A percentile compares a stretch with the other conserved stretches of the same genome.
Conservation (phyloP, 805 yeast species). For the Naumovozyma dairenensis region DNA sequence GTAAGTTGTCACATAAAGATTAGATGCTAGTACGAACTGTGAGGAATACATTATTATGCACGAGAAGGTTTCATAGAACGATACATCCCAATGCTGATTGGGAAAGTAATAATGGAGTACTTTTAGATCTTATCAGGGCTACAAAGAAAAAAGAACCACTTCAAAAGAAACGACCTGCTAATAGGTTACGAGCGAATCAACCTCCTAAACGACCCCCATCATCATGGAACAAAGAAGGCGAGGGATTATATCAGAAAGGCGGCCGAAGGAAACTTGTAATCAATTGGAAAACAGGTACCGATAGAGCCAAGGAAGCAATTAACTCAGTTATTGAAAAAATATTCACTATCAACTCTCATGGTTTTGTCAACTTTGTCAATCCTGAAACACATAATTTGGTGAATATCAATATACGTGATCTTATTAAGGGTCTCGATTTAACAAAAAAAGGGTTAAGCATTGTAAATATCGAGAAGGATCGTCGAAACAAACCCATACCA, state of each 20-base stretch:
- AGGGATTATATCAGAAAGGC: background rate
- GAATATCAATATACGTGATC: slow-evolving; percentile 15
- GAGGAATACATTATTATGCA: too few relatives aligned
- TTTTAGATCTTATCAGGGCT: too few relatives aligned
- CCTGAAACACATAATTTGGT: slow-evolving; percentile 14
- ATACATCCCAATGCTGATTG: too few relatives aligned
- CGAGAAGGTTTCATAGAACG: too few relatives aligned
- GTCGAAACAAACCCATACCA: slow-evolving; percentile 11
- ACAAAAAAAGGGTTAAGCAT: slow-evolving; percentile 17
- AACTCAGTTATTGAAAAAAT: slow-evolving; percentile 13
- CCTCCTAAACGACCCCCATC: background rate
- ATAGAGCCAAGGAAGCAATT: slow-evolving; percentile 24
- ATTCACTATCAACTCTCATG: slow-evolving; percentile 17
- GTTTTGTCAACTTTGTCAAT: slow-evolving; percentile 17
- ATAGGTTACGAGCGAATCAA: too few relatives aligned
- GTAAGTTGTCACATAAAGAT: too few relatives aligned
- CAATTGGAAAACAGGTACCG: slow-evolving; percentile 25
- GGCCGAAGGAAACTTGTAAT: slow-evolving; percentile 10
- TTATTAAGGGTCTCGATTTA: slow-evolving; percentile 21
- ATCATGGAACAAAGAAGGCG: background rate
- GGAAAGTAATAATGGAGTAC: too few relatives aligned
- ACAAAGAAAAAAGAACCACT: too few relatives aligned
- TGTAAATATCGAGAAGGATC: slow-evolving; percentile 15
- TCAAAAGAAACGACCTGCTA: too few relatives aligned
- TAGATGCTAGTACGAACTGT: too few relatives aligned